phyloP scores from a whole-genome alignment of 345 rosid genomes.

The Aethionema arabicum region DNA sequence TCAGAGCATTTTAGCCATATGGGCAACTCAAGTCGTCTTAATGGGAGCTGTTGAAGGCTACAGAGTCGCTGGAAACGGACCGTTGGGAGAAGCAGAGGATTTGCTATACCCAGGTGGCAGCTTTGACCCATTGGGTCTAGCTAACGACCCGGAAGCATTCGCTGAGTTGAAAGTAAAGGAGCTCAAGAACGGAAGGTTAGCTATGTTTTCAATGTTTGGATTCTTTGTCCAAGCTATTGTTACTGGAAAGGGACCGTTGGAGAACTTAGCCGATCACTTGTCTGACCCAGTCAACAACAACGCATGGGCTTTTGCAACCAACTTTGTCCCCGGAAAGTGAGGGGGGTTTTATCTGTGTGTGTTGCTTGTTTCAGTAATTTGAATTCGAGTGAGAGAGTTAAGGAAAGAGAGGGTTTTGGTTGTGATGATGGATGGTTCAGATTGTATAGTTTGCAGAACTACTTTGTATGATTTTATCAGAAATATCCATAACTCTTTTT shows the following conservation, averaged over 20 bases:
- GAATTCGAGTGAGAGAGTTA: conserved; percentile 25
- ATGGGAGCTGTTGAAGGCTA: conserved; percentile 90
- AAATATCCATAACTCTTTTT: no score
- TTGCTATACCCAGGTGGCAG: conserved; percentile 51
- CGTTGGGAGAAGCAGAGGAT: conserved; percentile 48
- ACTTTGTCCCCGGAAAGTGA: conserved; percentile 56
- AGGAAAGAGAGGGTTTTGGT: conserved; percentile 27
- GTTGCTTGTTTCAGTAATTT: conserved; percentile 31
- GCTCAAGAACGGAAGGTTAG: conserved; percentile 46
- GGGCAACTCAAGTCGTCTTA: conserved; percentile 75
- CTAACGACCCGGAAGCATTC: conserved; percentile 48
- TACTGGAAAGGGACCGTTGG: conserved; percentile 50
- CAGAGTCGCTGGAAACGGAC: conserved; percentile 59
- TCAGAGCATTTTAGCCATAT: conserved; percentile 77
- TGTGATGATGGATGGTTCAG: no score
- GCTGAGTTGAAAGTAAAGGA: conserved; percentile 52
- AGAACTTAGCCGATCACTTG: conserved; percentile 51
- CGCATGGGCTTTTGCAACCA: conserved; percentile 57
- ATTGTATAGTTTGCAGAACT: no score
- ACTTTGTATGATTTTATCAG: no score
- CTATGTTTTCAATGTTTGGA: conserved; percentile 61
- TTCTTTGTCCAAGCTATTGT: conserved; percentile 59
- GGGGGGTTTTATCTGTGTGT: conserved; percentile 16
- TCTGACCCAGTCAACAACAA: conserved; percentile 54
- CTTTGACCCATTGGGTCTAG: conserved; percentile 52